Evolutionary conservation across 306 rosid species (phyloP), one percentile per base, ranked within the genome.

Genomic region (Vigna trinervia): DNA sequence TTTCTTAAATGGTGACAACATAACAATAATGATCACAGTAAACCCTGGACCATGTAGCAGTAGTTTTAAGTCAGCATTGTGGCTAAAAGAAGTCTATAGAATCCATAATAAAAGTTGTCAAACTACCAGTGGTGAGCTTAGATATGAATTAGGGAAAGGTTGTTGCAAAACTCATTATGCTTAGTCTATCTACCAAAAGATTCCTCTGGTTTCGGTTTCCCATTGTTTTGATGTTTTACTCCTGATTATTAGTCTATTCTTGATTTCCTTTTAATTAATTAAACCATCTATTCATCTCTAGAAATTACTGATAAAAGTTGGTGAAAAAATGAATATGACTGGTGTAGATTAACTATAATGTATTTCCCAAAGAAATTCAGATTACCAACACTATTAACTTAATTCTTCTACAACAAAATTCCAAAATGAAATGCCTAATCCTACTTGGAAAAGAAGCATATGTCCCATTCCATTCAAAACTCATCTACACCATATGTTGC

Each of bases 61-160:
- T 59, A 63, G 50, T 47, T 51, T 75, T 58, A 34, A 53, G 68
- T 74, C 74, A 32, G 34, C 8, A 66, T 68, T 71, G 60, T 81
- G 71, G 23, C 73, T 38, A 52, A 8, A 76, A 46, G 50, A 68
- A 53, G 53, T 75, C 62, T 32, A 26, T 26, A 81, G 62, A 61
- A 81, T 32, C 57, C 51, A 69, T n/a, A n/a, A 64, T 50, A 43
- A 71, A 79, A 57, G 48, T 71, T 62, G 80, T 82, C 82, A 75
- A 82, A 68, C 32, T 52, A 76, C 4, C 43, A 47, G 26, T 22
- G 9, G 78, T n/a, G 38, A 69, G 72, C 45, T 70, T 74, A n/a
- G 69, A 71, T 57, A 45, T 30, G 34, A 71, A 56, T 43, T 61
- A 75, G 14, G 12, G 30, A 50, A 69, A 52, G 58, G 60, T 70